Evolutionary conservation across 768 basidiomycete genomes (phyloP).

Genomic region (Lentinula edodes): DNA sequence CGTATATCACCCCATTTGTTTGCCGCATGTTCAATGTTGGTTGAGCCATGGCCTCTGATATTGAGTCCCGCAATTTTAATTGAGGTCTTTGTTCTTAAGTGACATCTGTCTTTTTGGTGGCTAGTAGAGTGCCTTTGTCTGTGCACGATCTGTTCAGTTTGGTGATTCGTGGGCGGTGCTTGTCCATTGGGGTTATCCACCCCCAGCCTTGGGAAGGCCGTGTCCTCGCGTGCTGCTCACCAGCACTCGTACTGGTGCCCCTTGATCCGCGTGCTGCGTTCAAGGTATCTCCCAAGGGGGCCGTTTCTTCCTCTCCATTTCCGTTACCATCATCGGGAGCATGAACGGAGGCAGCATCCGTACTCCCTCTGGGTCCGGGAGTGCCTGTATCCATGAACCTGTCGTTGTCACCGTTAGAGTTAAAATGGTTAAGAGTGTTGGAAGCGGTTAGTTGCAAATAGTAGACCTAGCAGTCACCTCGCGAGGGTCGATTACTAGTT

Average conservation of each 20-base stretch:
- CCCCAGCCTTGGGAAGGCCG: too few relatives aligned
- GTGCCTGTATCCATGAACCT: background rate
- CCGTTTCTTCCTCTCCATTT: background rate
- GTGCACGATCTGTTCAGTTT: too few relatives aligned
- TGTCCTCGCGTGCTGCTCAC: too few relatives aligned
- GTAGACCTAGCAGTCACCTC: too few relatives aligned
- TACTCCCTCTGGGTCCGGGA: background rate
- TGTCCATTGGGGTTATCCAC: background rate
- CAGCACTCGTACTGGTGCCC: too few relatives aligned
- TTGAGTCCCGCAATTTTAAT: background rate
- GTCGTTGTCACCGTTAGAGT: too few relatives aligned
- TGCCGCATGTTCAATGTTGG: background rate
- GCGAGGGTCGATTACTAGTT: too few relatives aligned
- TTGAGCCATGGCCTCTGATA: background rate
- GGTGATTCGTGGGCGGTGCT: background rate
- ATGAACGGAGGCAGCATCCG: background rate
- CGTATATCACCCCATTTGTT: background rate
- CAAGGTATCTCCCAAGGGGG: background rate
- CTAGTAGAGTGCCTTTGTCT: background rate
- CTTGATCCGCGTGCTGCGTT: too few relatives aligned
- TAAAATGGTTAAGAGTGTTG: too few relatives aligned
- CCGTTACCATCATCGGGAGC: background rate
- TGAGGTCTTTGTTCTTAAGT: background rate
- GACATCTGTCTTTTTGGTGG: background rate
- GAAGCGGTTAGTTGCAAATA: too few relatives aligned